A percentile compares a stretch with the other conserved stretches of the same genome.
phyloP scores from a whole-genome alignment of 176 grass and related monocot species.

The Eleusine coracana region DNA sequence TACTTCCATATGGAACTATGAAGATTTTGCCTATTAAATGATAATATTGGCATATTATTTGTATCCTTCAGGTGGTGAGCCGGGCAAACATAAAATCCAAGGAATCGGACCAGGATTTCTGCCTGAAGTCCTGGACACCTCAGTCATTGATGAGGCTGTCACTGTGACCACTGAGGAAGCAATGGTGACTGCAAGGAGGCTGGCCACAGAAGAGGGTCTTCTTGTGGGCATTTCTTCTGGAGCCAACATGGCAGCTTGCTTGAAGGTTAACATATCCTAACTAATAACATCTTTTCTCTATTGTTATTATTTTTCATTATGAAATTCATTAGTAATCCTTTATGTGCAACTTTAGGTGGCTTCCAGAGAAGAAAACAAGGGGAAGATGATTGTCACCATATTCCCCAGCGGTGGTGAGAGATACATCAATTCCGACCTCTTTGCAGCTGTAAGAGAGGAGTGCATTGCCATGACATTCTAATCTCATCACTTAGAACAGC shows the following conservation, averaged over 20 bases:
- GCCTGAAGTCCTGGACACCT: constrained; percentile 68
- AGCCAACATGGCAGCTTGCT: constrained; percentile 80
- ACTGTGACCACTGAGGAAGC: constrained; percentile 69
- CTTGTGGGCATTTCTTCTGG: constrained; percentile 95
- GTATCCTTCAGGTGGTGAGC: constrained; percentile 56
- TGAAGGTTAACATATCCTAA: constrained; percentile 53
- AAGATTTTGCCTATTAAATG: background rate
- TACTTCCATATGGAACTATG: background rate
- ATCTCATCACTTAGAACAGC: background rate
- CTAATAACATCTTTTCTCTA: background rate
- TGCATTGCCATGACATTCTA: constrained; percentile 56
- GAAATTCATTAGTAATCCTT: background rate
- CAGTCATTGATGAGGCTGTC: constrained; percentile 66
- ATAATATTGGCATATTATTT: constrained; percentile 1
- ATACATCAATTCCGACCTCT: constrained; percentile 55
- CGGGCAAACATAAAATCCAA: constrained; percentile 87
- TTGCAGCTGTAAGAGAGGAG: constrained; percentile 45
- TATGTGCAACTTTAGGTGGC: constrained; percentile 39
- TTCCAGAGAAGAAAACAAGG: constrained; percentile 42
- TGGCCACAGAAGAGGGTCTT: constrained; percentile 81
- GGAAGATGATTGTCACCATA: constrained; percentile 57
- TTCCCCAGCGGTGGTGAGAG: constrained; percentile 53
- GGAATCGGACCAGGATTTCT: constrained; percentile 72
- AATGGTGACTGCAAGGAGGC: constrained; percentile 71
- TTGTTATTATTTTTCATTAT: background rate